These are phyloP conservation scores for Cyberlindnera suaveolens DNA, from an alignment of 805 yeast genomes.

Conservation along the genomic window DNA sequence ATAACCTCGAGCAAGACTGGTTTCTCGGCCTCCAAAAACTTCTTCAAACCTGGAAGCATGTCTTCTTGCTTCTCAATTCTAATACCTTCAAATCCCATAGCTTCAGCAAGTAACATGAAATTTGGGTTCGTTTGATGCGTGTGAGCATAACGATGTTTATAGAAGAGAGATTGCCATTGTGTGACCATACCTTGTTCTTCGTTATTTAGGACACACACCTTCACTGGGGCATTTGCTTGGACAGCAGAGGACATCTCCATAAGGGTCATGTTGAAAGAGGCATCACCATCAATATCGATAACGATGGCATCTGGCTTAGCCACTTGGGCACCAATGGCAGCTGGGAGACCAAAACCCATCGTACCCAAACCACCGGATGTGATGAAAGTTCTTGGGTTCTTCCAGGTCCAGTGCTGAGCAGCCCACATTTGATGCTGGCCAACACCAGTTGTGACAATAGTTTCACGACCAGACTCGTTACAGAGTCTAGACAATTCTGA, in stretches of 20 bases:
- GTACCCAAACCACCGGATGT: constrained; percentile 99
- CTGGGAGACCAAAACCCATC: constrained; percentile 96
- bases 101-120: constrained; percentile 86
- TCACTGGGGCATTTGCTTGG: constrained; percentile 88
- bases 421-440: constrained; percentile 99
- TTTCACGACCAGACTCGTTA: constrained; percentile 56
- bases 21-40: constrained; percentile 61
- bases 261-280: constrained; percentile 97
- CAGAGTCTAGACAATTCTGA: constrained; percentile 72
- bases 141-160: constrained; percentile 96
- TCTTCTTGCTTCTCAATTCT: constrained; percentile 67
- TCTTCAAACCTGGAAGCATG: constrained; percentile 47
- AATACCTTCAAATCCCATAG: constrained; percentile 87
- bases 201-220: constrained; percentile 83
- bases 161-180: constrained; percentile 97
- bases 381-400: constrained; percentile 83
- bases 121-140: constrained; percentile 96
- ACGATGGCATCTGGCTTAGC: constrained; percentile 93
- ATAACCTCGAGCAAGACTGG: constrained; percentile 88
- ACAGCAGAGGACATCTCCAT: constrained; percentile 91
- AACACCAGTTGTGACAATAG: constrained; percentile 93
- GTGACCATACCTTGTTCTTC: constrained; percentile 99
- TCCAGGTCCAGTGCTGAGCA: constrained; percentile 96
- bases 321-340: constrained; percentile 97
- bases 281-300: constrained; percentile 97